Base-by-base conservation (phyloP, 805 yeast species). In the Saccharomycopsis sp. region DNA sequence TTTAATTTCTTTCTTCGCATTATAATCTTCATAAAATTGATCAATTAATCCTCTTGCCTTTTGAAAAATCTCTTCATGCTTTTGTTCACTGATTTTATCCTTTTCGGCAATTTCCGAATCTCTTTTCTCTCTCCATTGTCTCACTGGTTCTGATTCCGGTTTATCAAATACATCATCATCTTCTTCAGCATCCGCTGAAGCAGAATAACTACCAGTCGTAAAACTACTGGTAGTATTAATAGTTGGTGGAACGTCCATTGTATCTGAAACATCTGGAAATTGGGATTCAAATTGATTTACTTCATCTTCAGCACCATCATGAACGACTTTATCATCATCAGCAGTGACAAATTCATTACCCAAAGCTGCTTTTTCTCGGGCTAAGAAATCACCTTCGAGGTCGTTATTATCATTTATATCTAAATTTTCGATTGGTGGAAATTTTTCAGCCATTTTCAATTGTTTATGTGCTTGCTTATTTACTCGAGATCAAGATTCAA, bases 1-100 rank as follows among this genome's bases (percentile, higher is more conserved):
- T 19, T 44, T 47, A 14, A 42, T 23, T 28, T 45, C 47, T 20
- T 44, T 50, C 19, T 50, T 50, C 31, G 38, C 16, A 14, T 44
- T 48, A 40, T 50, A 50, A 40, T 47, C 43, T 29, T 50, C 53
- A 24, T 50, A 50, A 32, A 50, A 50, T 29, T 50, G 51, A 21
- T 50, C 53, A 22, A 45, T 50, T 13, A 50, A 31, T 11, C 31
- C 39, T n/a, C 45, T 23, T 11, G 53, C 53, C 5, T 50, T 43
- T 17, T 38, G 23, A 8, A 45, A 11, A 20, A 37, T 44, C 28
- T 50, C 51, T 17, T 47, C 47, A 24, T 47, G 45, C 26, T 42
- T 50, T 11, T 16, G 21, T 4, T 29, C 45, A 19, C 42, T 32
- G 22, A 50, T 41, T 28, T 44, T 40, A 33, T 50, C 53, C 39